phyloP scores from a whole-genome alignment of 148 eudicot genomes.

The Vaccinium darrowii region DNA sequence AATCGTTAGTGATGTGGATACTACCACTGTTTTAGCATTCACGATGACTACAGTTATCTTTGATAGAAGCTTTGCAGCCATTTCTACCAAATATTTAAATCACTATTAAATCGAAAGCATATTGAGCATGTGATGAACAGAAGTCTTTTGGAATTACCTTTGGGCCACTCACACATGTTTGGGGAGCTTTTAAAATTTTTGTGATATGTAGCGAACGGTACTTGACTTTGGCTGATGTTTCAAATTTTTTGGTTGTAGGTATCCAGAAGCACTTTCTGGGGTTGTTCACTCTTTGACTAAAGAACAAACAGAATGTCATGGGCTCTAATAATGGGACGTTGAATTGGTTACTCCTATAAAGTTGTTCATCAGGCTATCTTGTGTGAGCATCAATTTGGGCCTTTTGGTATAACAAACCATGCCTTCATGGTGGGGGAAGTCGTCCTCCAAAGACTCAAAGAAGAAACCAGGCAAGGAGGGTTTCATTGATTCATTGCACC shows the following conservation, averaged over 20 bases:
- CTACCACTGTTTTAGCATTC: not conserved
- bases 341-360: not conserved
- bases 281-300: constrained; percentile 13
- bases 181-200: not conserved
- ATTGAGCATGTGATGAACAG: not conserved
- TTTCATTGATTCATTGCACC: constrained; percentile 57
- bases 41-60: not conserved
- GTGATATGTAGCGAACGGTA: not conserved
- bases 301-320: not conserved
- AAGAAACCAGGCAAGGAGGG: constrained; percentile 74
- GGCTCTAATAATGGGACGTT: not conserved
- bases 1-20: not conserved
- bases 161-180: not conserved
- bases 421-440: constrained; percentile 91
- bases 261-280: constrained; percentile 10
- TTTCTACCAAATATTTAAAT: not conserved
- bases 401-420: constrained; percentile 35
- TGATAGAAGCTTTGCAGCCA: not conserved
- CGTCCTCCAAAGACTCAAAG: constrained; percentile 85
- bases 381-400: not conserved
- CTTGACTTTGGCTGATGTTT: constrained; percentile 4
- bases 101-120: not conserved
- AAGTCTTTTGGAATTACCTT: not conserved
- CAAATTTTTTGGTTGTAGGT: not conserved
- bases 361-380: constrained; percentile 4